Evolutionary conservation across 495 filamentous ascomycete genomes (phyloP).

Genomic region (Recurvomyces mirabilis): DNA sequence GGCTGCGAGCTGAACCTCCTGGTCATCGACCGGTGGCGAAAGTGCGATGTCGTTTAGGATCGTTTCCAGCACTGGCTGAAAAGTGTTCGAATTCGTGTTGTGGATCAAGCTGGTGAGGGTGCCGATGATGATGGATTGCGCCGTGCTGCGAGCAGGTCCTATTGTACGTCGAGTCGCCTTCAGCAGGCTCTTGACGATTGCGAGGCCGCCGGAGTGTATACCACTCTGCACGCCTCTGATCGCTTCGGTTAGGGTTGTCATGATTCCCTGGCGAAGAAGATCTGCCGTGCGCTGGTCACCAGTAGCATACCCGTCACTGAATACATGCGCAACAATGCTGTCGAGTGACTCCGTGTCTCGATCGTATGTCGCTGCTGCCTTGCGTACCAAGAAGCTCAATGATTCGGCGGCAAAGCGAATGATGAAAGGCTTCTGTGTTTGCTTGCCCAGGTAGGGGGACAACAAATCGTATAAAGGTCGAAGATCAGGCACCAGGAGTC

Average conservation of each 20-base stretch:
- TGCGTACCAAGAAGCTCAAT: slow-evolving; percentile 84
- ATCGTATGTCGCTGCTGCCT: slow-evolving; percentile 63
- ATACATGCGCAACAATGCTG: slow-evolving; percentile 54
- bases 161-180: not conserved
- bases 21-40: not conserved
- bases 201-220: slow-evolving; percentile 66
- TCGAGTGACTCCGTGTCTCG: slow-evolving; percentile 58
- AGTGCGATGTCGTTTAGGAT: slow-evolving; percentile 1
- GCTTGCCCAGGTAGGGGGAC: slow-evolving; percentile 74
- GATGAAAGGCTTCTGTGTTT: slow-evolving; percentile 70
- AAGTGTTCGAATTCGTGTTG: slow-evolving; percentile 61
- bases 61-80: slow-evolving; percentile 43
- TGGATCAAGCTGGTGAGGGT: slow-evolving; percentile 71
- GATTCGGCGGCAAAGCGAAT: slow-evolving; percentile 88
- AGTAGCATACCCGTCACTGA: slow-evolving; percentile 49
- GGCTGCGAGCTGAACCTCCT: slow-evolving; percentile 34
- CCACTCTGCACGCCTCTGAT: slow-evolving; percentile 70
- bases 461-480: slow-evolving; percentile 72
- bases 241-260: slow-evolving; percentile 80
- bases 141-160: not conserved
- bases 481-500: slow-evolving; percentile 72
- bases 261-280: slow-evolving; percentile 73
- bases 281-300: slow-evolving; percentile 26
- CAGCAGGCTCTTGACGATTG: slow-evolving; percentile 57
- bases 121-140: slow-evolving; percentile 51